A percentile compares a stretch with the other conserved stretches of the same genome.
Conservation (phyloP, 352 stramenopile genomes). For the Globisporangium mamillatum region DNA sequence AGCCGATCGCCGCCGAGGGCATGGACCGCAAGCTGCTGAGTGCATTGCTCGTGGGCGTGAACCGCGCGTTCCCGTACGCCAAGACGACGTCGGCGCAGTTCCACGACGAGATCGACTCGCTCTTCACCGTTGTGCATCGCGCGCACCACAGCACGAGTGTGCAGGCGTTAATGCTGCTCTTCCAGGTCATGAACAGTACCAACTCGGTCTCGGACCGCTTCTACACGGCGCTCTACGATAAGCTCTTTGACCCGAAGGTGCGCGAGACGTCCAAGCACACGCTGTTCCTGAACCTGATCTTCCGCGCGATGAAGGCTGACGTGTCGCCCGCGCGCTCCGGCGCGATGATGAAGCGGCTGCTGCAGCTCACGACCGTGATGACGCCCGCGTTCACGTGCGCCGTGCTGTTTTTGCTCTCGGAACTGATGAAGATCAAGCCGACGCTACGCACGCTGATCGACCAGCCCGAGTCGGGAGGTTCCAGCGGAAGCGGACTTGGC, state of each 20-base stretch:
- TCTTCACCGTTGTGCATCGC: constrained; percentile 81
- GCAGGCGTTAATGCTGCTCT: constrained; percentile 97
- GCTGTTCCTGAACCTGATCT: constrained; percentile 98
- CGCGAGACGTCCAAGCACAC: constrained; percentile 93
- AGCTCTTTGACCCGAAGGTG: constrained; percentile 89
- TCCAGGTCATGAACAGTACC: constrained; percentile 86
- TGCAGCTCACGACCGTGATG: constrained; percentile 82
- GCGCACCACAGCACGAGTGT: constrained; percentile 92
- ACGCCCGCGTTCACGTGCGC: constrained; percentile 89
- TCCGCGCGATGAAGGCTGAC: constrained; percentile 96
- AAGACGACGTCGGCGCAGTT: constrained; percentile 69
- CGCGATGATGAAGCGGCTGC: constrained; percentile 94
- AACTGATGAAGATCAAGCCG: constrained; percentile 88
- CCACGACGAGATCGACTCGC: constrained; percentile 68
- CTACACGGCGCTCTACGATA: constrained; percentile 96
- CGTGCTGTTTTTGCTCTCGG: constrained; percentile 94
- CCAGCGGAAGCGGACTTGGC: constrained; percentile 4
- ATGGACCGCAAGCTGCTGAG: constrained; percentile 95
- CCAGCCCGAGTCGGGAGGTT: constrained; percentile 42
- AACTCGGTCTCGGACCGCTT: constrained; percentile 93
- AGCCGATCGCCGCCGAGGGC: constrained; percentile 30
- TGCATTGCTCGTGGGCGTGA: constrained; percentile 97
- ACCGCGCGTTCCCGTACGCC: constrained; percentile 96
- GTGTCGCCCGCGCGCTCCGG: constrained; percentile 71
- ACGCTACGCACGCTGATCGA: constrained; percentile 70